phyloP scores from a whole-genome alignment of 345 rosid genomes.

The Orychophragmus violaceus region DNA sequence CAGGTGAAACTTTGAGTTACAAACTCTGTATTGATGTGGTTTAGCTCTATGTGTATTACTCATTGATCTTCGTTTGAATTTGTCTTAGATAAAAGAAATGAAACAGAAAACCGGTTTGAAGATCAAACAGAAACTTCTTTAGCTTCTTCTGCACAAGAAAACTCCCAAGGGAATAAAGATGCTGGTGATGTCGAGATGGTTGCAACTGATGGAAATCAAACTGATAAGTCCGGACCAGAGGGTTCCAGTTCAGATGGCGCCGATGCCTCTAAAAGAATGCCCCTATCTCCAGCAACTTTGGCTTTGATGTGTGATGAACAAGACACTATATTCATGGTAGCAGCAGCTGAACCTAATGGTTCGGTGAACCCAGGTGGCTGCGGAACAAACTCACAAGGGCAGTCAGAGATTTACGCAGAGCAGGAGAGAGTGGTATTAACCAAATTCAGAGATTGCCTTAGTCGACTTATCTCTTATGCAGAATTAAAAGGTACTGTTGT shows the following conservation, averaged over 20 bases:
- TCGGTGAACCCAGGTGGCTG: constrained; percentile 41
- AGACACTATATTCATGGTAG: constrained; percentile 70
- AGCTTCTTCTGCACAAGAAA: constrained; percentile 55
- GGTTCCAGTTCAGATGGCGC: constrained; percentile 48
- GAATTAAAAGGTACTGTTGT: constrained; percentile 59
- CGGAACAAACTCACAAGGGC: constrained; percentile 46
- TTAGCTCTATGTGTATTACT: neutral
- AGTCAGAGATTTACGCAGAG: constrained; percentile 61
- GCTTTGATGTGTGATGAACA: constrained; percentile 99
- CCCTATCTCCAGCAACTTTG: constrained; percentile 96
- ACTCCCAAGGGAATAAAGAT: constrained; percentile 43
- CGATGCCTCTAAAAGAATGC: constrained; percentile 58
- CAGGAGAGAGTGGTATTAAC: constrained; percentile 78
- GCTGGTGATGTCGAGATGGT: constrained; percentile 37
- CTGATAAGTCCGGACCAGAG: constrained; percentile 43
- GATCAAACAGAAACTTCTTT: constrained; percentile 43
- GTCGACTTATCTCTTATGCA: constrained; percentile 73
- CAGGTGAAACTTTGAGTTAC: constrained; percentile 41
- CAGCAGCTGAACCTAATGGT: constrained; percentile 59
- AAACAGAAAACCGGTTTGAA: constrained; percentile 41
- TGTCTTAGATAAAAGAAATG: constrained; percentile 47
- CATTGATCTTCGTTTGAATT: neutral
- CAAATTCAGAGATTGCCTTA: constrained; percentile 80
- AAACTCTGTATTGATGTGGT: constrained; percentile 1
- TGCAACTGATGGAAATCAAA: constrained; percentile 42